These are phyloP conservation scores for Fusarium pilosicola DNA, from an alignment of 2,329 filamentous ascomycete species.

Conservation along the genomic window DNA sequence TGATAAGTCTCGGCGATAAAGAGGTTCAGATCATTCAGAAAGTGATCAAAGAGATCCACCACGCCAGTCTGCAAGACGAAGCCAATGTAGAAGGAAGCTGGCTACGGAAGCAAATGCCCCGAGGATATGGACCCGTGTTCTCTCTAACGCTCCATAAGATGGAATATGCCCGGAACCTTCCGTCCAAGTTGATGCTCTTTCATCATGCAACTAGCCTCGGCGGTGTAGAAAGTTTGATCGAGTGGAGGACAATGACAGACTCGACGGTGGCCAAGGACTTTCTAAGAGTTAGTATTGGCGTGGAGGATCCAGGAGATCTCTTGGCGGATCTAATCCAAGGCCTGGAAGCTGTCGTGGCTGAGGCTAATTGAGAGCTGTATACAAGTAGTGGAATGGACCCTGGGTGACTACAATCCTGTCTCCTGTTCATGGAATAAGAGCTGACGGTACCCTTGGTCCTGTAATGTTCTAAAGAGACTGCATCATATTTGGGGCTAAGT, in stretches of 20 bases:
- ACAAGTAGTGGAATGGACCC: too few species aligned
- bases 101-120: constrained; percentile 88
- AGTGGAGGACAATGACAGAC: constrained; percentile 95
- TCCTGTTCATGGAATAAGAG: background rate
- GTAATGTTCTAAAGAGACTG: background rate
- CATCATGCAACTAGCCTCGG: constrained; percentile 94
- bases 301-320: constrained; percentile 88
- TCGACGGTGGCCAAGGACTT: constrained; percentile 73
- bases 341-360: constrained; percentile 54
- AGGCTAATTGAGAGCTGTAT: background rate
- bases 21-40: constrained; percentile 54
- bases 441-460: background rate
- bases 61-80: constrained; percentile 81
- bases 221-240: constrained; percentile 93
- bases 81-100: constrained; percentile 69
- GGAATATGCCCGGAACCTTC: constrained; percentile 72
- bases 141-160: constrained; percentile 72
- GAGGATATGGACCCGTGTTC: constrained; percentile 90
- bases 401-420: background rate
- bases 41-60: constrained; percentile 70
- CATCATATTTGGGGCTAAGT: background rate
- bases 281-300: constrained; percentile 83
- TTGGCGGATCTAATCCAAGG: constrained; percentile 76
- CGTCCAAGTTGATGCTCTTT: constrained; percentile 82
- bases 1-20: constrained; percentile 49